These are phyloP conservation scores for Mortierella antarctica DNA, from an alignment of 192 early-diverging fungal genomes.

Conservation along the genomic window DNA sequence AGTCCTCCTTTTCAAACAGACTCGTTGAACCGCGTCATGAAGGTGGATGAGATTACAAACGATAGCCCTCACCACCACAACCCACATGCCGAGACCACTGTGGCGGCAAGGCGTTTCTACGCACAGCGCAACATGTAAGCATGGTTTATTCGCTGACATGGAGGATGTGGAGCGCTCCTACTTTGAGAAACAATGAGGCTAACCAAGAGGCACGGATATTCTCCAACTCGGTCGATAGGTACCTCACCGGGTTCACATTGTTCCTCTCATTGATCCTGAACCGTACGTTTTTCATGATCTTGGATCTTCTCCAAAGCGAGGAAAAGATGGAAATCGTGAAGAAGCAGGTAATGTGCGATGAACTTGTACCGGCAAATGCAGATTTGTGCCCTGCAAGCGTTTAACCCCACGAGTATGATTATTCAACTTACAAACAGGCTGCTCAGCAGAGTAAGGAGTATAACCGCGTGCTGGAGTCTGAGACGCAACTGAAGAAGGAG, in stretches of 20 bases:
- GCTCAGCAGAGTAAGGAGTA: constrained; percentile 54
- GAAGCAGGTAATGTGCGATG: constrained; percentile 33
- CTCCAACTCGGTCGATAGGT: constrained; percentile 38
- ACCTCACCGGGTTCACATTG: constrained; percentile 66
- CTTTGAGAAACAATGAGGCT: no score
- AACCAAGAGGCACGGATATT: no score
- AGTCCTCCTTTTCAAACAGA: constrained; percentile 38
- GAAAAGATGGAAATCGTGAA: constrained; percentile 59
- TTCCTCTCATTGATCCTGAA: constrained; percentile 68
- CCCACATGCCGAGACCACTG: constrained; percentile 41
- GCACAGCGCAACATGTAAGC: constrained; percentile 69
- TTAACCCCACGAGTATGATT: not conserved
- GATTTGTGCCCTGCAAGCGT: not conserved
- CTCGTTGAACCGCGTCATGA: constrained; percentile 57
- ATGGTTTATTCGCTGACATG: not conserved
- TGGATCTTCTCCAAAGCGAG: constrained; percentile 62
- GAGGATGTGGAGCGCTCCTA: no score
- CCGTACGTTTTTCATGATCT: constrained; percentile 63
- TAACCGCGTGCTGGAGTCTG: constrained; percentile 37
- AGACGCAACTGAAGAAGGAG: constrained; percentile 46
- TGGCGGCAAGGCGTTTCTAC: constrained; percentile 65
- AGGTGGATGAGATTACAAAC: constrained; percentile 33
- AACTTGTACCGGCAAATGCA: not conserved
- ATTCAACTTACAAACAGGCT: constrained; percentile 18
- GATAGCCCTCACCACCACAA: constrained; percentile 21